Conservation (phyloP, 1,284 basidiomycete species). For the Lentinula novae-zelandiae region DNA sequence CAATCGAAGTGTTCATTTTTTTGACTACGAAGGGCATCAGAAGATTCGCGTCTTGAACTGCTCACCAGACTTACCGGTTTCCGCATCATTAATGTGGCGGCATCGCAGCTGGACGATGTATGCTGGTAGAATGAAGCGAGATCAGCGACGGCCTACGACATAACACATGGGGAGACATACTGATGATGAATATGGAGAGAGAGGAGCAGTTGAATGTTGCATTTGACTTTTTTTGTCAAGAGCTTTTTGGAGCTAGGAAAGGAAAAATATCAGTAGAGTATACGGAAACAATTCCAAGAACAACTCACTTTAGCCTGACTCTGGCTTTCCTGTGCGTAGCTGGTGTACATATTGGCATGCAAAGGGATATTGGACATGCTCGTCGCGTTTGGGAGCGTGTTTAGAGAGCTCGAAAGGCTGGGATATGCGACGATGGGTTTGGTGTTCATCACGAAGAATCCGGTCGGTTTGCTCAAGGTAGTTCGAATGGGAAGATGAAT, state of each 20-base stretch:
- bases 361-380: constrained; percentile 60
- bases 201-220: constrained; percentile 2
- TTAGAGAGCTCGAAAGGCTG: constrained; percentile 61
- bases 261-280: neutral
- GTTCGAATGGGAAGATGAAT: neutral
- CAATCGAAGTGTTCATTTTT: constrained; percentile 28
- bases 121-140: constrained; percentile 25
- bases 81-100: constrained; percentile 53
- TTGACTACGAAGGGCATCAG: constrained; percentile 24
- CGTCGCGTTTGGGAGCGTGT: constrained; percentile 64
- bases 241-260: constrained; percentile 43
- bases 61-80: constrained; percentile 34
- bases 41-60: neutral
- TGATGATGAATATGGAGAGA: constrained; percentile 9
- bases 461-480: neutral
- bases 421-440: constrained; percentile 63
- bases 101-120: constrained; percentile 31
- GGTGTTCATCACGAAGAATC: constrained; percentile 24
- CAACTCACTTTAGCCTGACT: constrained; percentile 67
- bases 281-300: neutral
- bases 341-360: constrained; percentile 66
- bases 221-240: constrained; percentile 23
- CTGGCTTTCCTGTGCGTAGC: constrained; percentile 64
- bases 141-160: neutral
- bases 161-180: constrained; percentile 2